phyloP scores from a whole-genome alignment of 75 land plant genomes.

The Cryptomeria japonica region DNA sequence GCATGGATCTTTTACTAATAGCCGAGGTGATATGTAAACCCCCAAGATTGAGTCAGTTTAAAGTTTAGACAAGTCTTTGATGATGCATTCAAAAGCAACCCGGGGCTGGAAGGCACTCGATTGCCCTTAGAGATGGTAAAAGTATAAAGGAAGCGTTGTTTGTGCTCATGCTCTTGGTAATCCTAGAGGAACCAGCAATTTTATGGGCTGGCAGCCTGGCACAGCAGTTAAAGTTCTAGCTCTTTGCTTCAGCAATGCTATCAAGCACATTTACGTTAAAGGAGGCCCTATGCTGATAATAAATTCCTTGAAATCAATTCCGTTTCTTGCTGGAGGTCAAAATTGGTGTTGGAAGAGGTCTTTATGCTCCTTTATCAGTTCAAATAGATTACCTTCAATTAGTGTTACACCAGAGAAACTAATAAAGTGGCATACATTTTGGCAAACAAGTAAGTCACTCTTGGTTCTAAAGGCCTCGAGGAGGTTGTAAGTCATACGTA shows the following conservation, averaged over 20 bases:
- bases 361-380: neutral
- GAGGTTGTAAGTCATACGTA: neutral
- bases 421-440: too few species aligned
- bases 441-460: neutral
- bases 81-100: neutral
- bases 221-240: neutral
- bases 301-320: neutral
- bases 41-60: neutral
- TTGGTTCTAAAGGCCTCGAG: neutral
- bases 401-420: neutral
- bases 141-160: neutral
- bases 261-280: neutral
- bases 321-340: neutral
- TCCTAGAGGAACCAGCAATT: neutral
- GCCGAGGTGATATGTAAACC: neutral
- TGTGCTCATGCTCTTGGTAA: neutral
- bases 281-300: neutral
- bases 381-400: neutral
- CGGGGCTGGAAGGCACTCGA: neutral
- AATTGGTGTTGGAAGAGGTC: neutral
- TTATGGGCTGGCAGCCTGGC: neutral
- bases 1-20: neutral
- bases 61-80: neutral
- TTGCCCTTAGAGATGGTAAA: neutral
- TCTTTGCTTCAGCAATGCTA: neutral